Evolutionary conservation across 495 filamentous ascomycete species (phyloP), one percentile per base, ranked within the genome.

Genomic region (Penicilliopsis zonata): DNA sequence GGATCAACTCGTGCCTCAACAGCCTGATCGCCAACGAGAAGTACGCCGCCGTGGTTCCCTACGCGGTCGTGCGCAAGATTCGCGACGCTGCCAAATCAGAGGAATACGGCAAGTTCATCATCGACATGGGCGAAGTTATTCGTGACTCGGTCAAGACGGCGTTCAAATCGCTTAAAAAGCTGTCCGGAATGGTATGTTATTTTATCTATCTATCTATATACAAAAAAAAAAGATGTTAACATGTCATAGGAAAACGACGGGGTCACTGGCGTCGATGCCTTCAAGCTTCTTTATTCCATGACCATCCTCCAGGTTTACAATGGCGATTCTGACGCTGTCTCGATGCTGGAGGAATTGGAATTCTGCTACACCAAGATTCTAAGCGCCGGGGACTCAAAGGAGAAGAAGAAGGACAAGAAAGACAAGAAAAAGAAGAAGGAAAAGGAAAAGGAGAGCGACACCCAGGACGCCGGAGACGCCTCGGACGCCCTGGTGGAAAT

Each of bases 291-390:
- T 5, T 87, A 90, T 52, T 81, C 82, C n/a, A 66, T 93, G 35
- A 78, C 80, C 2, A 71, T 95, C 29, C 55, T 95, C 18, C 83
- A 94, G 46, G 67, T 94, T n/a, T 88, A 90, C 57, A 81, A 85
- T 44, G 82, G 80, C 13, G 84, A 92, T 35, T 67, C 80, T 0
- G 90, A 96, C 42, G 82, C 86, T 4, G 64, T 85, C 1, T 69
- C 67, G 2, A 74, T 86, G 38, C 65, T 90, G 5, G 69, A 79
- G 12, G 85, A 93, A 43, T 52, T 93, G 7, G 69, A 78, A 29
- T 61, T 73, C 26, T 82, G 76, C 51, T 84, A 79, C 39, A 63
- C 80, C 29, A 77, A 78, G 33, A 57, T 65, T 55, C 70, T 52
- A 47, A 70, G 43, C 20, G 61, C 54, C 33, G n/a, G n/a, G n/a